Evolutionary conservation across 768 basidiomycete genomes (phyloP), one percentile per base, ranked within the genome.

Genomic region (Russula sp.): DNA sequence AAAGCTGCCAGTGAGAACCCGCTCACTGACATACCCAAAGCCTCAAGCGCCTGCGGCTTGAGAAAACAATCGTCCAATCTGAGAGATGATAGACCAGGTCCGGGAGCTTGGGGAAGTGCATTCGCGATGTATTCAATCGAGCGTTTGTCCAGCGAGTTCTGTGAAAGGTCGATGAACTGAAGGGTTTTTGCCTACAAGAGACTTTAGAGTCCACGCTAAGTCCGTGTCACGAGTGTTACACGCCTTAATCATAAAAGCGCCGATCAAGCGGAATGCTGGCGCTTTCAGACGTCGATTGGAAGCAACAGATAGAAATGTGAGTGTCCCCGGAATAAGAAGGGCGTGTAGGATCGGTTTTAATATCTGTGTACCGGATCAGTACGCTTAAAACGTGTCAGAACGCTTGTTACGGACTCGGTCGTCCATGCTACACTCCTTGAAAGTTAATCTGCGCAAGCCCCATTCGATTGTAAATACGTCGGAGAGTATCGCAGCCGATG

Each of bases 391-490:
- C 43, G 43, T 36, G 29, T 34, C 20, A 38, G 5, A 39, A 13
- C 7, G 32, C 22, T 11, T 39, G 22, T 59, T 6, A 73, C 82
- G 59, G 69, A 93, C 93, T 61, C 81, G 79, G 55, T 93, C 89
- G 65, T 94, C 92, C 22, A 98, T 73, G 66, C 94, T 85, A 68
- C 94, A 98, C 70, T 90, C 88, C 45, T 90, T 84, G 58, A 97
- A 81, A 0, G 88, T 85, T 22, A 96, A 76, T 68, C 93, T 95
- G 32, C 88, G 79, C 20, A 97, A 75, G 0, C 94, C 95, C 90
- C 94, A 98, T 73, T 98, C 93, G 60, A 97, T 87, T 8, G 85
- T 83, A 65, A 98, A 85, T 14, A 97, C 84, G 73, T 98, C 96
- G 0, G 96, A 88, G 18, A 99, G 79, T 18, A 93, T 85, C 13